phyloP scores from a whole-genome alignment of 306 rosid genomes.

The Sicyos baderoa region DNA sequence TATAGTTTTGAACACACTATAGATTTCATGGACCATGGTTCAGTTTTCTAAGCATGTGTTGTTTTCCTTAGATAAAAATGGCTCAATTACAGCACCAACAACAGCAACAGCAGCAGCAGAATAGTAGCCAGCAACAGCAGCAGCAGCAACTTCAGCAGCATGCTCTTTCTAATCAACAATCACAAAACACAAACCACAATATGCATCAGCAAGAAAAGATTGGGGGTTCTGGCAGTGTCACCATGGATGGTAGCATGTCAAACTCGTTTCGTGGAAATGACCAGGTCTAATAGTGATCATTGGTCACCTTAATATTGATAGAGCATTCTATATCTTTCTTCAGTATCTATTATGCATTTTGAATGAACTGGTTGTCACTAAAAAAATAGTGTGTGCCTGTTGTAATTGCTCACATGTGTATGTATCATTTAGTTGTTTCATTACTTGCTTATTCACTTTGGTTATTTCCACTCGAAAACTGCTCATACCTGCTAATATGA shows the following conservation, averaged over 20 bases:
- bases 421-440: neutral
- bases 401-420: neutral
- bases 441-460: too few species aligned
- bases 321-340: neutral
- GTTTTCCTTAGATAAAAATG: conserved; percentile 52
- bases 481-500: neutral
- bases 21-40: neutral
- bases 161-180: conserved; percentile 73
- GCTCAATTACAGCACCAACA: conserved; percentile 87
- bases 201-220: conserved; percentile 87
- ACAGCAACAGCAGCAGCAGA: conserved; percentile 57
- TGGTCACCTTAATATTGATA: too few species aligned
- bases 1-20: neutral
- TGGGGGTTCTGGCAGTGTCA: conserved; percentile 69
- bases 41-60: conserved; percentile 23
- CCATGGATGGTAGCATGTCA: conserved; percentile 81
- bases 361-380: neutral
- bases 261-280: conserved; percentile 95
- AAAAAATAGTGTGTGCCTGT: neutral
- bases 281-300: conserved; percentile 52
- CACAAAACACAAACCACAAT: conserved; percentile 67
- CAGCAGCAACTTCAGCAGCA: conserved; percentile 85
- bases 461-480: neutral
- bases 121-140: conserved; percentile 50
- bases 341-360: neutral